phyloP scores from a whole-genome alignment of 768 basidiomycete species.

The Lyophyllum atratum region DNA sequence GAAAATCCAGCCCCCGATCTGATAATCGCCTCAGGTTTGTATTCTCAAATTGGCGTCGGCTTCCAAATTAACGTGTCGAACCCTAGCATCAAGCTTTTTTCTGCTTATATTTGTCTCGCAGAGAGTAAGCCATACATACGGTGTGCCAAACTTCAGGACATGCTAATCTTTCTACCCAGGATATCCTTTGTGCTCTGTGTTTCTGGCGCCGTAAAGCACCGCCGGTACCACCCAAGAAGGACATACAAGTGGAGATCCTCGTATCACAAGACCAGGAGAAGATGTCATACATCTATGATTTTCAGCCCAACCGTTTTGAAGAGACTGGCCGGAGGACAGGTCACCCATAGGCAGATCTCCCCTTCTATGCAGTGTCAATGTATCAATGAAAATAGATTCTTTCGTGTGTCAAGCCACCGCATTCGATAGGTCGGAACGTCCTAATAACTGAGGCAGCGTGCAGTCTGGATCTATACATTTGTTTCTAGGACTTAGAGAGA shows the following conservation, averaged over 20 bases:
- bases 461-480: no score
- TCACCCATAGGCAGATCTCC: no score
- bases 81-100: conserved; percentile 41
- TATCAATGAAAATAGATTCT: no score
- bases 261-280: conserved; percentile 7
- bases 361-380: no score
- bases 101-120: conserved; percentile 52
- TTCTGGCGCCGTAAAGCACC: conserved; percentile 33
- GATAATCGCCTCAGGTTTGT: conserved; percentile 45
- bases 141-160: neutral
- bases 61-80: neutral
- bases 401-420: no score
- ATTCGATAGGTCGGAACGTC: no score
- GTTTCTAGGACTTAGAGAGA: no score
- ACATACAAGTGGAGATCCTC: neutral
- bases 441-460: no score
- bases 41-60: neutral
- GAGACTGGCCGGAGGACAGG: neutral
- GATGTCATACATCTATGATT: conserved; percentile 3
- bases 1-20: conserved; percentile 49
- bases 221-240: neutral
- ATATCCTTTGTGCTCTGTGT: conserved; percentile 35
- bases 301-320: neutral
- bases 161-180: conserved; percentile 21
- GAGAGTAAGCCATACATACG: conserved; percentile 26